Evolutionary conservation across 2,329 filamentous ascomycete species (phyloP).

Genomic region (Venturia oleaginea): DNA sequence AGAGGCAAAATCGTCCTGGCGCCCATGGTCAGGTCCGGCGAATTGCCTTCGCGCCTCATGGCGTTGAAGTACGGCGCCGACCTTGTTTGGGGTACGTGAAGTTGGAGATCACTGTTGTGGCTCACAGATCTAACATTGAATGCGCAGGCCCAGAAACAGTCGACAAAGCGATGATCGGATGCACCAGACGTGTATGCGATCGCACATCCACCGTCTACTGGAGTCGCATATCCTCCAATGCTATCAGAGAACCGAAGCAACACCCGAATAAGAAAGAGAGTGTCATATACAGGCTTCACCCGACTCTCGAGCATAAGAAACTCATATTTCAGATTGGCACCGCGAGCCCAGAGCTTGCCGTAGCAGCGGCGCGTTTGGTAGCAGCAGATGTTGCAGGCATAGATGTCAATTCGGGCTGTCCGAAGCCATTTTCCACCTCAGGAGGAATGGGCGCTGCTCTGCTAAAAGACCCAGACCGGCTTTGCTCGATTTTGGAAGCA

Average conservation of each 20-base stretch:
- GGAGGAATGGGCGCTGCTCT: conserved; percentile 95
- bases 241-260: conserved; percentile 49
- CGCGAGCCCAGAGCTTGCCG: conserved; percentile 69
- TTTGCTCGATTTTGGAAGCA: conserved; percentile 73
- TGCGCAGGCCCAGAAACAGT: conserved; percentile 77
- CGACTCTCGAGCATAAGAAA: conserved; percentile 61
- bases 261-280: conserved; percentile 47
- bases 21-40: conserved; percentile 96
- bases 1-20: conserved; percentile 88
- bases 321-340: conserved; percentile 93
- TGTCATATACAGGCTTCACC: conserved; percentile 77
- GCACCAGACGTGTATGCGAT: conserved; percentile 66
- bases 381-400: conserved; percentile 86
- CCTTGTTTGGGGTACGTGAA: conserved; percentile 75
- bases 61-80: conserved; percentile 94
- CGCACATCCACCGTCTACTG: conserved; percentile 76
- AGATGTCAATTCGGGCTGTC: conserved; percentile 96
- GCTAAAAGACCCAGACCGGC: conserved; percentile 71
- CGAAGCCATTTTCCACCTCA: conserved; percentile 88
- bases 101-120: neutral
- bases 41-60: conserved; percentile 79
- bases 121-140: conserved; percentile 14
- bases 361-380: conserved; percentile 74
- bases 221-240: conserved; percentile 64
- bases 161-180: conserved; percentile 84